A percentile compares a stretch with the other conserved stretches of the same genome.
Evolutionary conservation across 2,329 filamentous ascomycete genomes (phyloP).

Genomic region (Grosmannia serpens): DNA sequence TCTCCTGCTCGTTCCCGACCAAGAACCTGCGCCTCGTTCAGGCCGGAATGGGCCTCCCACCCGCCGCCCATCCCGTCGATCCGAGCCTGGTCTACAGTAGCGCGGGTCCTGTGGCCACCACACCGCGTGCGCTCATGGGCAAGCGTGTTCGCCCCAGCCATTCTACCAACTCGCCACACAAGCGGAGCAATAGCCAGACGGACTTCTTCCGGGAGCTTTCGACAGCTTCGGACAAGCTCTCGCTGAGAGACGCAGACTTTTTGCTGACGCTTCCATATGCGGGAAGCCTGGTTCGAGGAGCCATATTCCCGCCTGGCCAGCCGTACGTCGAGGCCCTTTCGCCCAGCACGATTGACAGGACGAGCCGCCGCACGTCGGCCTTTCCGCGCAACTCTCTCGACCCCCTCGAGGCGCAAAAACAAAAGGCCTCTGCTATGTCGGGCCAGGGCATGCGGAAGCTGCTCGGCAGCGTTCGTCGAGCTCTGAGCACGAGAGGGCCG

Average conservation of each 20-base stretch:
- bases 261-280: conserved; percentile 56
- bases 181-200: conserved; percentile 76
- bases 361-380: conserved; percentile 42
- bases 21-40: conserved; percentile 33
- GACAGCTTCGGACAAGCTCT: conserved; percentile 31
- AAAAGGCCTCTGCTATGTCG: conserved; percentile 48
- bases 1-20: conserved; percentile 53
- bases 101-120: conserved; percentile 42
- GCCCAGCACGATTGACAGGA: conserved; percentile 32
- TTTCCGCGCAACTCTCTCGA: conserved; percentile 27
- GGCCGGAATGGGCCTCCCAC: conserved; percentile 26
- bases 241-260: conserved; percentile 44
- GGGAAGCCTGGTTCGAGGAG: conserved; percentile 78
- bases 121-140: conserved; percentile 44
- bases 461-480: conserved; percentile 74
- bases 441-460: conserved; percentile 74
- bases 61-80: conserved; percentile 45
- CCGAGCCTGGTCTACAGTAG: conserved; percentile 35
- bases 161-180: conserved; percentile 41
- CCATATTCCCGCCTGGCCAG: conserved; percentile 70
- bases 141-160: conserved; percentile 42
- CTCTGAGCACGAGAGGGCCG: conserved; percentile 52
- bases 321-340: conserved; percentile 62
- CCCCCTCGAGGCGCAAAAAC: conserved; percentile 21
- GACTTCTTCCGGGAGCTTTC: conserved; percentile 68